Conservation (phyloP, 2,329 filamentous ascomycete genomes). For the Cladosporium sp. region DNA sequence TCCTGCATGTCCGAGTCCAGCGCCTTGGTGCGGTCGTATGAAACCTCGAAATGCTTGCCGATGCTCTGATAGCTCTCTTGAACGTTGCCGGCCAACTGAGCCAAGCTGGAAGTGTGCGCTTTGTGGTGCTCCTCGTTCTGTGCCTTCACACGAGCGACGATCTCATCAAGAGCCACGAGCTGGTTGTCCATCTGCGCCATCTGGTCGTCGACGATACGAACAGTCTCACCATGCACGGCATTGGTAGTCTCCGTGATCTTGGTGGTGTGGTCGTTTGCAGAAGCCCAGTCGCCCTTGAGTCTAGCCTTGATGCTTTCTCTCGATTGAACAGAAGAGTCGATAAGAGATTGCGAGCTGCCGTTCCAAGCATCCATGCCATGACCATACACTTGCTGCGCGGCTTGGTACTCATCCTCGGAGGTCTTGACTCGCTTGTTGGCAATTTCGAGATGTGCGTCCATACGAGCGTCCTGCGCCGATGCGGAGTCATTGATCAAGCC, state of each 20-base stretch:
- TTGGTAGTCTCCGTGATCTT: conserved; percentile 79
- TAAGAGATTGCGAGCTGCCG: conserved; percentile 61
- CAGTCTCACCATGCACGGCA: conserved; percentile 84
- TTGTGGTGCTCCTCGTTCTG: conserved; percentile 78
- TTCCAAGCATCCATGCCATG: conserved; percentile 73
- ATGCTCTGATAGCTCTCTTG: conserved; percentile 70
- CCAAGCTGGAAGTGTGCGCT: conserved; percentile 63
- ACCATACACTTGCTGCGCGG: conserved; percentile 61
- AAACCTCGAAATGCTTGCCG: conserved; percentile 64
- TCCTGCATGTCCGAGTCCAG: conserved; percentile 65
- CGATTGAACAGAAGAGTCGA: conserved; percentile 68
- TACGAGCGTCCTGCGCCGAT: conserved; percentile 66
- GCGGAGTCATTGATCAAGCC: conserved; percentile 71
- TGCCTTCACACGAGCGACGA: conserved; percentile 74
- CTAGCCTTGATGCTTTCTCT: conserved; percentile 74
- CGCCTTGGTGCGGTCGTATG: conserved; percentile 63
- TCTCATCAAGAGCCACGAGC: conserved; percentile 85
- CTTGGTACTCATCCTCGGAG: conserved; percentile 49
- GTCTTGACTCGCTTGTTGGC: conserved; percentile 52
- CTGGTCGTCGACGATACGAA: conserved; percentile 85
- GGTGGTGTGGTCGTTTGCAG: conserved; percentile 73
- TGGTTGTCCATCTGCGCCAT: conserved; percentile 82
- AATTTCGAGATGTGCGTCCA: conserved; percentile 61
- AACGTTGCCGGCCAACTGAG: conserved; percentile 62
- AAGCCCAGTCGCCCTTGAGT: conserved; percentile 82